Conservation (phyloP, 108 stramenopile genomes). For the Skeletonema marinoi region DNA sequence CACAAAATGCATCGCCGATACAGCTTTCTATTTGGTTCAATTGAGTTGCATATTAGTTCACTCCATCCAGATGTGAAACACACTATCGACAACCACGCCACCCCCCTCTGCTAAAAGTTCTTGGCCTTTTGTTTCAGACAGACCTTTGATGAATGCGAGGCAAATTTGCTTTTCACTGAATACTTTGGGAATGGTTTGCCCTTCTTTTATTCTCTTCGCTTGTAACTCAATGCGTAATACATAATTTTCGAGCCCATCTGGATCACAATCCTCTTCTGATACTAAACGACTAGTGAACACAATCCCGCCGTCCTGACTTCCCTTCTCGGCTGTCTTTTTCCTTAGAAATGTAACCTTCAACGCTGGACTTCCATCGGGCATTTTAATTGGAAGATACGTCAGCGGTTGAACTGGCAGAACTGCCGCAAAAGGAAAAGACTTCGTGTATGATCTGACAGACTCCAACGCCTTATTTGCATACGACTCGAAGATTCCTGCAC, state of each 20-base stretch:
- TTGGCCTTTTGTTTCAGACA: slow-evolving; percentile 38
- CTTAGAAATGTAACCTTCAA: slow-evolving; percentile 69
- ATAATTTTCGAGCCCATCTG: slow-evolving; percentile 17
- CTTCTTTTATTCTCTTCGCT: slow-evolving; percentile 62
- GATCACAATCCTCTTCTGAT: slow-evolving; percentile 24
- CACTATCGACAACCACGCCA: slow-evolving; percentile 35
- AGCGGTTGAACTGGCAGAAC: slow-evolving; percentile 78
- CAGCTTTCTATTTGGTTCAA: no score
- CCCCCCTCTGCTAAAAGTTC: slow-evolving; percentile 20
- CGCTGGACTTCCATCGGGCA: slow-evolving; percentile 59
- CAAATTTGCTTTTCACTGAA: slow-evolving; percentile 76
- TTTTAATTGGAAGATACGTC: slow-evolving; percentile 65
- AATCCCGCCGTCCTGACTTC: slow-evolving; percentile 75
- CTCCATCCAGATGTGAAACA: slow-evolving; percentile 78
- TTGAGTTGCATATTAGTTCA: no score
- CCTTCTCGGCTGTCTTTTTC: slow-evolving; percentile 74
- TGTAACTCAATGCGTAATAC: slow-evolving; percentile 47
- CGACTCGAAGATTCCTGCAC: neutral
- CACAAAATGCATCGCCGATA: no score
- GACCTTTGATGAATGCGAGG: slow-evolving; percentile 54
- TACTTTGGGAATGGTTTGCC: slow-evolving; percentile 71
- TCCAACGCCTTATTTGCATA: slow-evolving; percentile 28
- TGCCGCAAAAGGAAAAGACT: slow-evolving; percentile 82
- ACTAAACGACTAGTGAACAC: slow-evolving; percentile 49
- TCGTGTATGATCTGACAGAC: slow-evolving; percentile 48